A percentile compares a stretch with the other conserved stretches of the same genome.
Evolutionary conservation across 1,139 yeast species (phyloP).

Genomic region (Debaryomyces sp.): DNA sequence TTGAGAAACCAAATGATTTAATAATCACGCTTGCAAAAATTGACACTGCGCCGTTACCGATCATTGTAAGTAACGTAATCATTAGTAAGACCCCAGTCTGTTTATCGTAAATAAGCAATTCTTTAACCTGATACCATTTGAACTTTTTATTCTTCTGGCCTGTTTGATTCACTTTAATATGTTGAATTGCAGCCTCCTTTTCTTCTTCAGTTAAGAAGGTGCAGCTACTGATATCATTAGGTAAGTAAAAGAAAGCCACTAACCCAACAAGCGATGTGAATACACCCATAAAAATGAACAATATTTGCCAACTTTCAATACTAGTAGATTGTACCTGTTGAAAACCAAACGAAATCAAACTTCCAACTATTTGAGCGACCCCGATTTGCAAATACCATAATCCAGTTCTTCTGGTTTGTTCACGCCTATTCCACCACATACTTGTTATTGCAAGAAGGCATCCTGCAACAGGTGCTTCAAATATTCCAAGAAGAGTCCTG

Average conservation of each 20-base stretch:
- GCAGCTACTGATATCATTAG: constrained; percentile 31
- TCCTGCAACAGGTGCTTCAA: constrained; percentile 44
- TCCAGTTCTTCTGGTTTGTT: constrained; percentile 25
- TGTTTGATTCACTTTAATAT: constrained; percentile 10
- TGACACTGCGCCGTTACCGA: background rate
- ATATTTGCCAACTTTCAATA: constrained; percentile 33
- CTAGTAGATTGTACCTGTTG: constrained; percentile 16
- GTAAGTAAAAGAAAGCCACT: constrained; percentile 25
- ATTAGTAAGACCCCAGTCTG: constrained; percentile 10
- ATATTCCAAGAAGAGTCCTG: constrained; percentile 34
- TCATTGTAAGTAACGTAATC: background rate
- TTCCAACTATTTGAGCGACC: constrained; percentile 29
- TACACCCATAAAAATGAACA: constrained; percentile 33
- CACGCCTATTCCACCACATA: constrained; percentile 29
- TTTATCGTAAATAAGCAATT: constrained; percentile 7
- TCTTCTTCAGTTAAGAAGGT: constrained; percentile 28
- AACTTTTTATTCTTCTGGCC: constrained; percentile 7
- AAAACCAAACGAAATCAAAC: constrained; percentile 27
- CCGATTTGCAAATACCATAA: constrained; percentile 36
- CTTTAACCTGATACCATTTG: constrained; percentile 9
- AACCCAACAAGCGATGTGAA: constrained; percentile 31
- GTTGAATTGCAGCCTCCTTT: constrained; percentile 7
- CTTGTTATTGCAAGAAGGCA: constrained; percentile 35
- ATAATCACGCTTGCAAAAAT: background rate
- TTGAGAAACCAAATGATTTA: background rate